Evolutionary conservation across 257 asterid species (phyloP).

Genomic region (Mitragyna speciosa): DNA sequence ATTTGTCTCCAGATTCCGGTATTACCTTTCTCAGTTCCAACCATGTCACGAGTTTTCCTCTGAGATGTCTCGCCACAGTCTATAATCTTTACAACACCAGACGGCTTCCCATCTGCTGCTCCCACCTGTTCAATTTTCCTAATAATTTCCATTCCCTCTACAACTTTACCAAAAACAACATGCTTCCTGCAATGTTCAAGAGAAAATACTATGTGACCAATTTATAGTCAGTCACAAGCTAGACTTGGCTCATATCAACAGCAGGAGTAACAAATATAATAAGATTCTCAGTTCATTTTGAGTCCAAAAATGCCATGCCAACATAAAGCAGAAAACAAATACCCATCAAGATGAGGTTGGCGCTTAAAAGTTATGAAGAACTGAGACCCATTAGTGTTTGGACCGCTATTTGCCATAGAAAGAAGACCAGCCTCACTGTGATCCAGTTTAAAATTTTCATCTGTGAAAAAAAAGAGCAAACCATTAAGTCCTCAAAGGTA

Average conservation of each 20-base stretch:
- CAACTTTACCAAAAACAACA: slow-evolving; percentile 96
- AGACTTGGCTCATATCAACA: background rate
- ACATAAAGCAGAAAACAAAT: slow-evolving; percentile 24
- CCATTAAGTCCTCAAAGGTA: slow-evolving; percentile 5
- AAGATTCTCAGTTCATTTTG: background rate
- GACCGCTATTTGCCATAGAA: slow-evolving; percentile 98
- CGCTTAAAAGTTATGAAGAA: slow-evolving; percentile 85
- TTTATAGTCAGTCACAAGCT: background rate
- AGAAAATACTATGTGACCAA: slow-evolving; percentile 4
- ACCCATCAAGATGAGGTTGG: slow-evolving; percentile 98
- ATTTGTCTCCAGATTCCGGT: background rate
- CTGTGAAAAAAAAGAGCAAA: slow-evolving; percentile 36
- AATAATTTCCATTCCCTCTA: slow-evolving; percentile 77
- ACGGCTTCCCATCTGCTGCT: slow-evolving; percentile 60
- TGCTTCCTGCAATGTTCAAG: slow-evolving; percentile 65
- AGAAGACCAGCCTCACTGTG: slow-evolving; percentile 79
- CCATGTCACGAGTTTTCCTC: slow-evolving; percentile 29
- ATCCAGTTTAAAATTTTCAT: slow-evolving; percentile 82
- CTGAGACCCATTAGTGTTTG: slow-evolving; percentile 96
- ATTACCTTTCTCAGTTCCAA: slow-evolving; percentile 64
- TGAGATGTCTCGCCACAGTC: slow-evolving; percentile 74
- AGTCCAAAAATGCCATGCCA: background rate
- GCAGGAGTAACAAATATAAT: background rate
- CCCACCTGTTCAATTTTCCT: slow-evolving; percentile 84
- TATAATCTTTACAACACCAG: slow-evolving; percentile 63